Conservation (phyloP, 2,329 filamentous ascomycete genomes). For the Penicillium sp. region DNA sequence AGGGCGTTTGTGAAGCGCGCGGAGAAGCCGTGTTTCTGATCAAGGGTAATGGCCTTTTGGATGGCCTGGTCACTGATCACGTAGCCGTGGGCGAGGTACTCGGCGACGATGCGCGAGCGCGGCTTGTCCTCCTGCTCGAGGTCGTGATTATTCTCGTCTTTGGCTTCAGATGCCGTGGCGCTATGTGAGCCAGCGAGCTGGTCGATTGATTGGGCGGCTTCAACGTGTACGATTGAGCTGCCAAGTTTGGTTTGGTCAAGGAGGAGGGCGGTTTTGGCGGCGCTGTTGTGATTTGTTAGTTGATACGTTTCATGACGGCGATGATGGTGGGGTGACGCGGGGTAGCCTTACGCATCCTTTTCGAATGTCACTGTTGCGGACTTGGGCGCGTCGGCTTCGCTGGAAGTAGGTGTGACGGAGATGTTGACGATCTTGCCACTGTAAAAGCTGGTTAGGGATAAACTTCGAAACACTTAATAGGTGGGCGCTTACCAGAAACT, state of each 20-base stretch:
- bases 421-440: slow-evolving; percentile 91
- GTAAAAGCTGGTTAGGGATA: slow-evolving; percentile 17
- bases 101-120: slow-evolving; percentile 86
- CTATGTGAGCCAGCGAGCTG: slow-evolving; percentile 66
- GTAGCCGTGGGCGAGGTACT: slow-evolving; percentile 97
- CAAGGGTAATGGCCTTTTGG: slow-evolving; percentile 82
- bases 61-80: slow-evolving; percentile 77
- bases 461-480: not conserved
- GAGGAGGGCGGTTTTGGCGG: slow-evolving; percentile 93
- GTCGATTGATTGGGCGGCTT: slow-evolving; percentile 70
- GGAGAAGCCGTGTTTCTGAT: slow-evolving; percentile 87
- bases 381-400: slow-evolving; percentile 67
- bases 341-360: slow-evolving; percentile 73
- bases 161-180: slow-evolving; percentile 57
- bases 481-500: slow-evolving; percentile 75
- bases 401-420: slow-evolving; percentile 68
- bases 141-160: slow-evolving; percentile 64
- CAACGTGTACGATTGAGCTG: slow-evolving; percentile 74
- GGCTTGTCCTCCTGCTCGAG: slow-evolving; percentile 97
- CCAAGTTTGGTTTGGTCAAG: slow-evolving; percentile 97
- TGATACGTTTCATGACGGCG: not conserved
- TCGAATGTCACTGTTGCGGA: slow-evolving; percentile 94
- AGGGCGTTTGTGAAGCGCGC: slow-evolving; percentile 78
- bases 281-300: slow-evolving; percentile 46
- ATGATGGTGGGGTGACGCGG: slow-evolving; percentile 26